phyloP scores from a whole-genome alignment of 2,329 filamentous ascomycete genomes.

The Neoscytalidium dimidiatum region DNA sequence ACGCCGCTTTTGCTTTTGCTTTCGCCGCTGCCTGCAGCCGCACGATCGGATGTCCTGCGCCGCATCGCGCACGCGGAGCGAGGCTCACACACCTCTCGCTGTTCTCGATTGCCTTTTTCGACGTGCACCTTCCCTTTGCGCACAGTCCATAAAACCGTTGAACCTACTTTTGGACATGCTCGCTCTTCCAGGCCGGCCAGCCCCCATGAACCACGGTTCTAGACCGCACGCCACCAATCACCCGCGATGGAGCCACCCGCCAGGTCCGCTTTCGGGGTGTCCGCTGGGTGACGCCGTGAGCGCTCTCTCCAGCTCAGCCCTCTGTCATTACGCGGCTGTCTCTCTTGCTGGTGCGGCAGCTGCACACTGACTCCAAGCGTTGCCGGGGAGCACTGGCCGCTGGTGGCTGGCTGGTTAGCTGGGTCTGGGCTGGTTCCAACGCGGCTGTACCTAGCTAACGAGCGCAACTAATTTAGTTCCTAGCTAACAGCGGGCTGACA shows the following conservation, averaged over 20 bases:
- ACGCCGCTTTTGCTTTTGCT: not conserved
- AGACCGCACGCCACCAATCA: slow-evolving; percentile 7
- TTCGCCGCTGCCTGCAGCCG: slow-evolving; percentile 2
- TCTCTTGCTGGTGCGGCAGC: not conserved
- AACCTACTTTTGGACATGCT: slow-evolving; percentile 6
- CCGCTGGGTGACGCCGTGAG: not conserved
- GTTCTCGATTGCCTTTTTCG: not conserved
- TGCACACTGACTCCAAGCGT: not conserved
- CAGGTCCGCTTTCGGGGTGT: not conserved
- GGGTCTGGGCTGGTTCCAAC: not conserved
- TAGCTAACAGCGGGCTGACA: slow-evolving; percentile 5
- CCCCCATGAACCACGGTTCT: slow-evolving; percentile 10
- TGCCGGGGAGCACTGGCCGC: not conserved
- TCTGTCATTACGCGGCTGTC: not conserved
- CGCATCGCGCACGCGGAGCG: not conserved
- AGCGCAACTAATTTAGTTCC: not conserved
- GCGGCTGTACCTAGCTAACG: slow-evolving; percentile 20
- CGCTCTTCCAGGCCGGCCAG: not conserved
- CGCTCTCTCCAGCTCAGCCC: not conserved
- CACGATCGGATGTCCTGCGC: not conserved
- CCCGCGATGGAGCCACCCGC: not conserved
- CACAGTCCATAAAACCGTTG: slow-evolving; percentile 14
- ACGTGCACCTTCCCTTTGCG: slow-evolving; percentile 6
- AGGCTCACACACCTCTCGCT: not conserved
- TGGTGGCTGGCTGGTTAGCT: slow-evolving; percentile 16